Conservation (phyloP, 495 filamentous ascomycete species). For the Cetradonia linearis region DNA sequence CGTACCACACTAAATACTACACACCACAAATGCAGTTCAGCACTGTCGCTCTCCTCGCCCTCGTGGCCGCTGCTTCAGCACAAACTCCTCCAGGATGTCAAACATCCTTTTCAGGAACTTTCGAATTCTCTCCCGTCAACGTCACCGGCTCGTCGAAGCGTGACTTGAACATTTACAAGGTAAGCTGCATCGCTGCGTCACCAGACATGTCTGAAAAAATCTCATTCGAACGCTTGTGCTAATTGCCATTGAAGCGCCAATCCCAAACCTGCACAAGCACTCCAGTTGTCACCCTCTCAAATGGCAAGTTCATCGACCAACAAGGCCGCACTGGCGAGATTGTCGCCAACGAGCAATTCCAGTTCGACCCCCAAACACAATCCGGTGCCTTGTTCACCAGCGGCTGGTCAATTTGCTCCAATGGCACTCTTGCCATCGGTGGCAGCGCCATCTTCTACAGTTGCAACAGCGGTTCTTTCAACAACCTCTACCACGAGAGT, state of each 20-base stretch:
- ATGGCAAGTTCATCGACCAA: conserved; percentile 49
- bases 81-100: conserved; percentile 24
- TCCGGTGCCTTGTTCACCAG: conserved; percentile 54
- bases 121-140: conserved; percentile 28
- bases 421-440: conserved; percentile 53
- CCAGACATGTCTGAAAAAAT: background rate
- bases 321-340: conserved; percentile 58
- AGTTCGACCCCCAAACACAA: conserved; percentile 65
- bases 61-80: conserved; percentile 11
- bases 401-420: conserved; percentile 55
- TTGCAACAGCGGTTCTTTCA: conserved; percentile 54
- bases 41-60: conserved; percentile 11
- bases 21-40: conserved; percentile 11
- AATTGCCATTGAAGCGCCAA: conserved; percentile 10
- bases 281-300: conserved; percentile 36
- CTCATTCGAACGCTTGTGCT: background rate
- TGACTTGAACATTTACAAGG: conserved; percentile 20
- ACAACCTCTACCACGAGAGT: conserved; percentile 50
- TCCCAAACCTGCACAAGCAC: conserved; percentile 5
- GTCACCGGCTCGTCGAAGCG: conserved; percentile 21
- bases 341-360: conserved; percentile 63
- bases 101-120: conserved; percentile 32
- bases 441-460: conserved; percentile 51
- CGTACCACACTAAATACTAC: no score
- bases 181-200: background rate